A percentile compares a stretch with the other conserved stretches of the same genome.
Conservation (phyloP, 1,284 basidiomycete genomes). For the Irpex rosettiformis region DNA sequence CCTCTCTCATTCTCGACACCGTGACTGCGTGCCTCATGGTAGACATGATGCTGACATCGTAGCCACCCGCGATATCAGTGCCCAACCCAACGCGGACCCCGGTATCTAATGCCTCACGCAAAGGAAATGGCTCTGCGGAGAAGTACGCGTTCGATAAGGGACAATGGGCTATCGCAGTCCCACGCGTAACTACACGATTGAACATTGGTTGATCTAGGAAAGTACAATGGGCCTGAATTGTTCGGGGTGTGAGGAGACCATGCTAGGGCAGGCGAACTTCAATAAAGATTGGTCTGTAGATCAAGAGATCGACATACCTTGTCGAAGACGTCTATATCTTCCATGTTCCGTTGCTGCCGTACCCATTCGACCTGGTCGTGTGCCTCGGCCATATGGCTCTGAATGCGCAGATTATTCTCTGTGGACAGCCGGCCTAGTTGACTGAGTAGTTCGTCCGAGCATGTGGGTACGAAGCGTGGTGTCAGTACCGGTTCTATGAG, state of each 20-base stretch:
- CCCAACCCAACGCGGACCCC: constrained; percentile 75
- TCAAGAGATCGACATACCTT: constrained; percentile 49
- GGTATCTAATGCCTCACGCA: constrained; percentile 67
- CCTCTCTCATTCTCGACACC: constrained; percentile 71
- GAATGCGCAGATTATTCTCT: constrained; percentile 48
- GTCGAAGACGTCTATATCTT: constrained; percentile 74
- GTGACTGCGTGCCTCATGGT: constrained; percentile 77
- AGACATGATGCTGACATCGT: constrained; percentile 71
- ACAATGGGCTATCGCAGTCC: constrained; percentile 76
- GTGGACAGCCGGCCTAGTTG: constrained; percentile 54
- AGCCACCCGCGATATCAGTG: constrained; percentile 83
- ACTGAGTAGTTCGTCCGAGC: constrained; percentile 61
- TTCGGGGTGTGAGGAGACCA: constrained; percentile 56
- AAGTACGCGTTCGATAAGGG: constrained; percentile 86
- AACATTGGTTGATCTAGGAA: constrained; percentile 56
- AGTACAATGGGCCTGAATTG: constrained; percentile 85
- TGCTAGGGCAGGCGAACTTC: constrained; percentile 45
- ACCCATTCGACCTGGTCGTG: constrained; percentile 74
- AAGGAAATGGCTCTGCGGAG: constrained; percentile 66
- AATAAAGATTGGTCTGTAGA: no score
- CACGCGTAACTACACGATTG: constrained; percentile 42
- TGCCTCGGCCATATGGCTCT: constrained; percentile 78
- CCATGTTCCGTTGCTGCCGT: constrained; percentile 48
- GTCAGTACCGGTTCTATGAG: constrained; percentile 79
- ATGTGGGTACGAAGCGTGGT: constrained; percentile 81